Base-by-base conservation (phyloP, 495 filamentous ascomycete species). In the Aspergillus nanangensis region DNA sequence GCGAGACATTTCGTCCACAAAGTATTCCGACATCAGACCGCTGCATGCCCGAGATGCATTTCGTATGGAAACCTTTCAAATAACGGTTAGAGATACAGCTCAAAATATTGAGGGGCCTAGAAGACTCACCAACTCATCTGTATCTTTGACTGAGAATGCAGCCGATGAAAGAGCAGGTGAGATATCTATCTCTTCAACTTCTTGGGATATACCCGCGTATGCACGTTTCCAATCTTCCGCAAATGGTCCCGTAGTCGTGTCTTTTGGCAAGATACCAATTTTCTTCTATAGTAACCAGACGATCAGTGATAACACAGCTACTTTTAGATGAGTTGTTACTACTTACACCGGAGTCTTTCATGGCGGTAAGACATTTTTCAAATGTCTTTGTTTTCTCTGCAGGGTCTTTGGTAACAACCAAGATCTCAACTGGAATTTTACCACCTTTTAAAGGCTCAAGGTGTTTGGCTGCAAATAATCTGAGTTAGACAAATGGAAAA, bases 1-100 rank as follows among this genome's bases (percentile, higher is more conserved):
- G 48, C 83, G 83, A 33, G 92, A 95, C 90, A 99, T 96, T 61
- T 96, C 88, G 61, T 97, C 94, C 43, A 96, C 81, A 61, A 96
- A 96, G 64, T 90, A 97, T 43, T 89, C 87, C 18, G 86, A 86
- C 80, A 97, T 88, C 25, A 96, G 72, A 33, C 88, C 90, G 47
- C 91, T 90, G 50, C 90, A 94, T 23, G 92, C 91, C 56, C 91
- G 82, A 11, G 93, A 94, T 3, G 93, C 89, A 54, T 89, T 91
- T 35, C 94, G 82, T 77, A 97, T 95, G 1, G 84, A 82, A 34
- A 94, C 90, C 76, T 86, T 29, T 25, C 14, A n/a, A n/a, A n/a
- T n/a, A 8, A 32, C 41, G n/a, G 55, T 55, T 37, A 47, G 42
- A 11, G 15, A 23, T 39, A n/a, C n/a, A n/a, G n/a, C n/a, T n/a